Base-by-base conservation (phyloP, 371 early-diverging fungal species). In the Saksenaea vasiformis region DNA sequence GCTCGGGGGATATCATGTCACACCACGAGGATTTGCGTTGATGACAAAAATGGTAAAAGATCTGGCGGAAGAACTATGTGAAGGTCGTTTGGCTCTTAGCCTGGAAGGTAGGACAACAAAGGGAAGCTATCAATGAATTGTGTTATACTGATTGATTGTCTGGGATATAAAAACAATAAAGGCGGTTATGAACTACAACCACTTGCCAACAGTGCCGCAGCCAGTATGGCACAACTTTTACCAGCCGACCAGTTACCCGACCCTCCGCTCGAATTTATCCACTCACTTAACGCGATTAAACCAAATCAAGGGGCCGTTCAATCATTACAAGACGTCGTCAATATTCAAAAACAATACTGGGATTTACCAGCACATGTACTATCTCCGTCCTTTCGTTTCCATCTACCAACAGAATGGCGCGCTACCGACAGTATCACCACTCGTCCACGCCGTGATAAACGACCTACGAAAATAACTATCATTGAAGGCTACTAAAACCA, bases 1-100 rank as follows among this genome's bases (percentile, higher is more conserved):
- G 87, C 72, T 86, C 54, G 87, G 87, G 56, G 87, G 87, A 31
- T 86, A 86, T 57, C 77, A 76, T 15, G 84, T 86, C 0, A 83
- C 85, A 24, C 82, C 87, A 10, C 71, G 82, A 39, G 87, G 87
- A 34, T 86, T 78, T 56, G 80, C 83, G 7, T 63, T 85, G 24
- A 65, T 86, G 68, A 86, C 87, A 31, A 84, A 84, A 38, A 72
- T 86, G 57, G 77, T 84, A 1, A 78, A 78, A 39, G 79, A 83
- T 34, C 55, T 86, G n/a, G 85, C 87, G 1, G 73, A 82, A 39
- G 74, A 82, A 60, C 19, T 82, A 41, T 82, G 79, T 28, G 74
- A 80, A 35, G 87, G 87, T 19, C 74, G 87, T 10, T 65, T 86
- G 13, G 79, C 83, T n/a, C 60, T 86, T 35, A 80, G 78, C 9